Evolutionary conservation across 139 green algal genomes (phyloP), one percentile per base, ranked within the genome.

Genomic region (Ettlia oleoabundans): DNA sequence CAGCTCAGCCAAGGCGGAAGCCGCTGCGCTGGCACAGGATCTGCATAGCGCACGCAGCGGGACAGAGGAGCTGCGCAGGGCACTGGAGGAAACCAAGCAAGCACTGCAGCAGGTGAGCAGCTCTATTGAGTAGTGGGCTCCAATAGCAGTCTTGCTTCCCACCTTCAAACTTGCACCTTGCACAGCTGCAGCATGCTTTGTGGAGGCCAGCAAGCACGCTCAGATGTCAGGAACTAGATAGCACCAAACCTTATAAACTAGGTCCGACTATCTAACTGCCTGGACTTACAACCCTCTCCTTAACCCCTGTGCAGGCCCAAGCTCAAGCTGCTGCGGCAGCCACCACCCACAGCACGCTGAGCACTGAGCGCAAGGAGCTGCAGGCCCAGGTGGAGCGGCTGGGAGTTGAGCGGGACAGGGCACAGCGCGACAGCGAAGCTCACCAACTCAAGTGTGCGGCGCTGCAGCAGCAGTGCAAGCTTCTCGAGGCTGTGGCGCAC

Each of bases 401-500:
- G 35, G 41, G 28, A 18, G 70, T 85, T 26, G 67, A 85, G 47
- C 32, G 26, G 47, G 81, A 81, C 24, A 67, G 81, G 28, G 43
- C 71, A 6, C 47, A 28, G 21, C 65, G 81, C 7, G 63, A 73
- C 19, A 37, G 55, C 15, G 47, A 74, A 2, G 61, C 69, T 1
- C 37, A n/a, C 1, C 67, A 76, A 51, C 51, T 78, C 15, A 33
- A 61, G 24, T 65, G 41, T 28, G 32, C 63, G 4, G 30, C 64
- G 22, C 43, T 72, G 43, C 30, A 76, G 64, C 77, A 82, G 64
- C 77, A 82, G 63, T 76, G 65, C 77, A 66, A 55, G 42, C 77
- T 82, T 18, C 43, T 82, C 1, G 63, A 82, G 63, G 77, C 77
- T 26, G 77, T 82, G 64, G 64, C 43, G 4, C 71, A 65, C 2